Evolutionary conservation across 1,139 yeast genomes (phyloP).

Genomic region (Debaryomycetaceae sp.): DNA sequence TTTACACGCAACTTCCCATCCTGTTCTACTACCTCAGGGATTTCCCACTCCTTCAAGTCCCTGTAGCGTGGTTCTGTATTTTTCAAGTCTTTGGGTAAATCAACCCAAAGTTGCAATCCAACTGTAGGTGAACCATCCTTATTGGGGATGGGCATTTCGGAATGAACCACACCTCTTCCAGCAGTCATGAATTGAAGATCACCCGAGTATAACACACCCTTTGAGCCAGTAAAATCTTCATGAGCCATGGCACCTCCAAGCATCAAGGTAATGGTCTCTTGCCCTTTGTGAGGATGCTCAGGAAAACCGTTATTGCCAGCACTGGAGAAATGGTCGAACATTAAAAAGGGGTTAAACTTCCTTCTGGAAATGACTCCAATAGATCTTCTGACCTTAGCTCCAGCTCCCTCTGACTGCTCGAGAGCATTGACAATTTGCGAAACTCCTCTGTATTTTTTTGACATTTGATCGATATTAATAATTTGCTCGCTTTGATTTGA

Average conservation of each 20-base stretch:
- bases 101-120: constrained; percentile 93
- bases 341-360: constrained; percentile 77
- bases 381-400: constrained; percentile 80
- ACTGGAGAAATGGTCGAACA: constrained; percentile 74
- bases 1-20: constrained; percentile 64
- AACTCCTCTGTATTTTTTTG: constrained; percentile 42
- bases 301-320: constrained; percentile 73
- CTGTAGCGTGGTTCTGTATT: constrained; percentile 75
- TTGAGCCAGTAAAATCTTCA: constrained; percentile 85
- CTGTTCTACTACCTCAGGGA: constrained; percentile 63
- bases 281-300: constrained; percentile 91
- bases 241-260: constrained; percentile 79
- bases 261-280: constrained; percentile 80
- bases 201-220: constrained; percentile 76
- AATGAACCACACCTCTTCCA: constrained; percentile 82
- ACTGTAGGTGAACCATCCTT: constrained; percentile 54
- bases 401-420: constrained; percentile 84
- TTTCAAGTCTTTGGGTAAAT: constrained; percentile 69
- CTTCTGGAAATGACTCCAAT: constrained; percentile 67
- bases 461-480: neutral
- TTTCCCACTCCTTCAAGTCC: constrained; percentile 68
- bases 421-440: constrained; percentile 58
- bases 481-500: neutral
- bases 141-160: constrained; percentile 76
- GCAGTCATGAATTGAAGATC: constrained; percentile 96